Percentiles rank a stretch among this genome's conserved stretches.
Conservation (phyloP, 2,329 filamentous ascomycete species). For the Xylariaceae sp. region DNA sequence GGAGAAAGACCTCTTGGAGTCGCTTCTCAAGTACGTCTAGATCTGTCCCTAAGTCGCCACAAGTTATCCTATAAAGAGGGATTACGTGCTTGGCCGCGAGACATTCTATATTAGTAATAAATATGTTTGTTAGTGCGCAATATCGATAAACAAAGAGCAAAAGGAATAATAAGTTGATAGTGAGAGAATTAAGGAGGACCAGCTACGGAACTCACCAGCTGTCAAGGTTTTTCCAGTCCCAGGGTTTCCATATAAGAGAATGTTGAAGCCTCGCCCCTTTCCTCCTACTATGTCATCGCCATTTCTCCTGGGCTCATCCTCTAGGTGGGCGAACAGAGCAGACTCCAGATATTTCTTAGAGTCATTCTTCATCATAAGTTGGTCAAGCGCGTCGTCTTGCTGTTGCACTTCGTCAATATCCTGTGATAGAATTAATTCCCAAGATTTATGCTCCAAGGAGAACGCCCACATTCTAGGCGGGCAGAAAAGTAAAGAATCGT, state of each 20-base stretch:
- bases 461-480: conserved; percentile 29
- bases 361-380: conserved; percentile 2
- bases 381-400: background rate
- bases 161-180: too few species aligned
- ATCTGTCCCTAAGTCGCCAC: conserved; percentile 25
- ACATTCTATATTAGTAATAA: conserved; percentile 20
- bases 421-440: conserved; percentile 17
- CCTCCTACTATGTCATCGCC: background rate
- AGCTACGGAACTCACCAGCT: conserved; percentile 21
- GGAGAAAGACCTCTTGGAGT: conserved; percentile 18
- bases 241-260: conserved; percentile 24
- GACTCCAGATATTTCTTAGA: conserved; percentile 3
- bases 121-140: background rate
- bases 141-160: too few species aligned
- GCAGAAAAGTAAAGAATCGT: conserved; percentile 21
- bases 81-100: conserved; percentile 23
- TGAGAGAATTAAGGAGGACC: background rate
- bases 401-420: conserved; percentile 14
- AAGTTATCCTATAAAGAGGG: conserved; percentile 27
- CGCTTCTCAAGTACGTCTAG: conserved; percentile 19
- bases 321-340: background rate
- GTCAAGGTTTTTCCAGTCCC: conserved; percentile 31
- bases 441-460: conserved; percentile 28
- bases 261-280: conserved; percentile 18
- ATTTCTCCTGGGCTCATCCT: background rate